Percentiles rank a stretch among this genome's conserved stretches.
Evolutionary conservation across 176 grass and related monocot species (phyloP).

Genomic region (Thinopyrum elongatum): DNA sequence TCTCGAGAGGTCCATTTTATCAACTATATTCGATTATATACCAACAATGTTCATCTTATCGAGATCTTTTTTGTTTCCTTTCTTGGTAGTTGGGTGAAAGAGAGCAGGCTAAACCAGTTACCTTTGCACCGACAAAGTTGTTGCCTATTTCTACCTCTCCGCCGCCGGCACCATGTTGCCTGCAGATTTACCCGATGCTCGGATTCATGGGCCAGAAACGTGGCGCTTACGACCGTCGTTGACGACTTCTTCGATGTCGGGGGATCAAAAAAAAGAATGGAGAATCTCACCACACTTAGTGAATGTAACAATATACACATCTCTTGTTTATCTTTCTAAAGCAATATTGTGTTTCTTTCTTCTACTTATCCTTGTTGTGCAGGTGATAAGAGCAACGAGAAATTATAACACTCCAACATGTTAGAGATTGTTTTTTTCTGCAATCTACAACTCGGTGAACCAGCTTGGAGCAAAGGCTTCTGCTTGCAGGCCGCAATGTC

Average conservation of each 20-base stretch:
- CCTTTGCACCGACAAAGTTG: conserved; percentile 57
- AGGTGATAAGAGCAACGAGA: too few relatives aligned
- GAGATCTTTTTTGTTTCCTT: background rate
- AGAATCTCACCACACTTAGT: conserved; percentile 51
- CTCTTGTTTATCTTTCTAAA: background rate
- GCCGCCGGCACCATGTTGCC: conserved; percentile 53
- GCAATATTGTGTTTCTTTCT: background rate
- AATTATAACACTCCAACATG: too few relatives aligned
- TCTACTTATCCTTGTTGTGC: background rate
- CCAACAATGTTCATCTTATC: background rate
- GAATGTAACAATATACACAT: conserved; percentile 38
- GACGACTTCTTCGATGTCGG: conserved; percentile 72
- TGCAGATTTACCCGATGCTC: conserved; percentile 47
- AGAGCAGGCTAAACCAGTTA: conserved; percentile 53
- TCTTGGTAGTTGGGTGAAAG: conserved; percentile 59
- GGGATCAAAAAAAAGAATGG: conserved; percentile 50
- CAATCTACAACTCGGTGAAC: conserved; percentile 41
- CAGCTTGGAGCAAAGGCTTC: conserved; percentile 46
- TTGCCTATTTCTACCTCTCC: conserved; percentile 58
- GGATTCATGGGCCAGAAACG: conserved; percentile 52
- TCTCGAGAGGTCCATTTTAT: conserved; percentile 37
- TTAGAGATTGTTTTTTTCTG: conserved; percentile 57
- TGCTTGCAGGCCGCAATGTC: conserved; percentile 34
- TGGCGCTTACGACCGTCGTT: conserved; percentile 38
- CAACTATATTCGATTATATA: background rate